phyloP scores from a whole-genome alignment of 2,329 filamentous ascomycete species.

The Metarhizium rileyi region DNA sequence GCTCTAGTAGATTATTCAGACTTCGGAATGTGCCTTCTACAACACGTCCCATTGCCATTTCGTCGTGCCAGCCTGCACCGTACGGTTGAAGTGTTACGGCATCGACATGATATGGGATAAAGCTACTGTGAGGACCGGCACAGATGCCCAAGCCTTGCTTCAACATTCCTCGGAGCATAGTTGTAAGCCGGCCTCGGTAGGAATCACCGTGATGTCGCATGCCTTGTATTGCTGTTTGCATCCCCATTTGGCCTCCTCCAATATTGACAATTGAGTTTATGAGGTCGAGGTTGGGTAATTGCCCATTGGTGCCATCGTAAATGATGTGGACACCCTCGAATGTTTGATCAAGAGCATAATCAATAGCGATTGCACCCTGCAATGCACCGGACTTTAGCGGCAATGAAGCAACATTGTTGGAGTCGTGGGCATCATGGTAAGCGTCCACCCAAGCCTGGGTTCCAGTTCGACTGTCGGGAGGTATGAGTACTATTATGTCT shows the following conservation, averaged over 20 bases:
- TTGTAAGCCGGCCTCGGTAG: conserved; percentile 74
- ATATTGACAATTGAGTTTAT: conserved; percentile 90
- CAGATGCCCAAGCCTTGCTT: conserved; percentile 84
- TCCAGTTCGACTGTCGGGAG: conserved; percentile 80
- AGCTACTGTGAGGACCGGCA: conserved; percentile 84
- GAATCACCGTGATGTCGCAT: conserved; percentile 75
- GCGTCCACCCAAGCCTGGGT: conserved; percentile 97
- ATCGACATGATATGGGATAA: conserved; percentile 96
- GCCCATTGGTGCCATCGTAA: conserved; percentile 93
- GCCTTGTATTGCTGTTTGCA: conserved; percentile 72
- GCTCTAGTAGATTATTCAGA: conserved; percentile 91
- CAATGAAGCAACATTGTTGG: conserved; percentile 60
- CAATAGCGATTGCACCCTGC: conserved; percentile 86
- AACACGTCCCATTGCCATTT: conserved; percentile 86
- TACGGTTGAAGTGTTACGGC: conserved; percentile 87
- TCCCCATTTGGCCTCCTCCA: conserved; percentile 84
- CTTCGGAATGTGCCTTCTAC: conserved; percentile 87
- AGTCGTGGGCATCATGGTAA: conserved; percentile 83
- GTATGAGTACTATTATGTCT: conserved; percentile 87
- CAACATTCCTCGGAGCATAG: conserved; percentile 86
- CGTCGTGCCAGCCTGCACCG: conserved; percentile 90
- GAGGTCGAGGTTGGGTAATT: conserved; percentile 88
- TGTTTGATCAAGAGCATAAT: conserved; percentile 75
- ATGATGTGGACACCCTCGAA: conserved; percentile 86
- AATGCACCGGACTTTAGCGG: conserved; percentile 87